Percentiles rank a stretch among this genome's conserved stretches.
Evolutionary conservation across 371 early-diverging fungal species (phyloP).

Genomic region (Mortierella sp.): DNA sequence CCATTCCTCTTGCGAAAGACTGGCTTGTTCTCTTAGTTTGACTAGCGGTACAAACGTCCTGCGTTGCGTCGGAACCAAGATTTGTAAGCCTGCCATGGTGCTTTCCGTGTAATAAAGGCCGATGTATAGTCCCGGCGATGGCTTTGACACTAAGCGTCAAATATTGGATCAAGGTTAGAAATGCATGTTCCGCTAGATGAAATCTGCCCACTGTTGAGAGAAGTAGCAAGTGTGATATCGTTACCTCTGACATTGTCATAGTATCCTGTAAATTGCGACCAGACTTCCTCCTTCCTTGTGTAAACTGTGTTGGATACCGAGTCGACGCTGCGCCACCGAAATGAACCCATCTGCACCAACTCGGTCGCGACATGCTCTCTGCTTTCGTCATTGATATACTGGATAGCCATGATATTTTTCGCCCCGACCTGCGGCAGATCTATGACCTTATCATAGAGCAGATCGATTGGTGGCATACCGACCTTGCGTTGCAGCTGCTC

Average conservation of each 20-base stretch:
- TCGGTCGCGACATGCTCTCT: slow-evolving; percentile 29
- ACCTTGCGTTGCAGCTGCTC: slow-evolving; percentile 33
- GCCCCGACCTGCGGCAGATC: slow-evolving; percentile 42
- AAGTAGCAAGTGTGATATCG: too few species aligned
- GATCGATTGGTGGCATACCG: slow-evolving; percentile 35
- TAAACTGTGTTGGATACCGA: slow-evolving; percentile 38
- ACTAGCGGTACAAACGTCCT: slow-evolving; percentile 54
- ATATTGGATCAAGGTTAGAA: background rate
- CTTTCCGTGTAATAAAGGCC: slow-evolving; percentile 57
- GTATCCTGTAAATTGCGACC: slow-evolving; percentile 32
- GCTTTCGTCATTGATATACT: slow-evolving; percentile 23
- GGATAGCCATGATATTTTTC: slow-evolving; percentile 42
- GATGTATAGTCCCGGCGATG: slow-evolving; percentile 56
- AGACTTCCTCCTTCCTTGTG: slow-evolving; percentile 44
- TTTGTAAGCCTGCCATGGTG: slow-evolving; percentile 54
- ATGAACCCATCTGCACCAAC: slow-evolving; percentile 34
- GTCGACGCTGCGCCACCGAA: slow-evolving; percentile 40
- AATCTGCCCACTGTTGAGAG: too few species aligned
- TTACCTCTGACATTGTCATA: slow-evolving; percentile 43
- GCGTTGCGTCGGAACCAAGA: slow-evolving; percentile 54
- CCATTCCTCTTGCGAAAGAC: slow-evolving; percentile 34
- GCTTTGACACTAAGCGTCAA: slow-evolving; percentile 34
- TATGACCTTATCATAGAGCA: slow-evolving; percentile 41
- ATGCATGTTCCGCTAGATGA: too few species aligned
- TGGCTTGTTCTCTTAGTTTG: slow-evolving; percentile 51